Percentiles rank a stretch among this genome's conserved stretches.
Conservation (phyloP, 768 basidiomycete genomes). For the Lactarius tabidus region DNA sequence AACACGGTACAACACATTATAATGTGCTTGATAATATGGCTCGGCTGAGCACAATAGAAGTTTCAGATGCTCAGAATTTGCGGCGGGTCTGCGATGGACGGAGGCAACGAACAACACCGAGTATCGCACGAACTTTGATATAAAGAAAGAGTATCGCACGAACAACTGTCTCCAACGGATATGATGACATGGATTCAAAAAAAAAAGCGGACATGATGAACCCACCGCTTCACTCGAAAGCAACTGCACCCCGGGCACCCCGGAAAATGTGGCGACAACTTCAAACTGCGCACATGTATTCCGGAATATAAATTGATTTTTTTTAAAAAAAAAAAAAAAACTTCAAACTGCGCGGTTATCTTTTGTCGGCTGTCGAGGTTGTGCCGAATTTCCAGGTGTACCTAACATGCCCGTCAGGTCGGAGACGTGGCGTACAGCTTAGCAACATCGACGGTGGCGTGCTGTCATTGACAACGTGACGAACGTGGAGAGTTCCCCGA, state of each 20-base stretch:
- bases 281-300: no score
- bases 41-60: background rate
- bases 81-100: background rate
- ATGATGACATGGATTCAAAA: no score
- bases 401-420: background rate
- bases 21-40: background rate
- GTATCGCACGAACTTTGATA: background rate
- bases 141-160: background rate
- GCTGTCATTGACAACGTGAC: background rate
- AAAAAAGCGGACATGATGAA: no score
- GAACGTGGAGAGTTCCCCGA: background rate
- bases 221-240: no score
- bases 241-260: no score
- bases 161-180: background rate
- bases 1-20: background rate
- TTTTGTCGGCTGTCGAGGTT: background rate
- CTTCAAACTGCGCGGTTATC: no score
- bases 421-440: background rate
- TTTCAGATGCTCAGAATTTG: background rate
- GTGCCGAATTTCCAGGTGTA: no score
- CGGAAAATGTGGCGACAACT: background rate
- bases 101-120: background rate
- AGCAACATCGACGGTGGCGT: background rate
- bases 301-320: no score
- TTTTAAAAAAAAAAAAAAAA: no score